Base-by-base conservation (phyloP, 352 stramenopile species). In the Phytopythium litorale region DNA sequence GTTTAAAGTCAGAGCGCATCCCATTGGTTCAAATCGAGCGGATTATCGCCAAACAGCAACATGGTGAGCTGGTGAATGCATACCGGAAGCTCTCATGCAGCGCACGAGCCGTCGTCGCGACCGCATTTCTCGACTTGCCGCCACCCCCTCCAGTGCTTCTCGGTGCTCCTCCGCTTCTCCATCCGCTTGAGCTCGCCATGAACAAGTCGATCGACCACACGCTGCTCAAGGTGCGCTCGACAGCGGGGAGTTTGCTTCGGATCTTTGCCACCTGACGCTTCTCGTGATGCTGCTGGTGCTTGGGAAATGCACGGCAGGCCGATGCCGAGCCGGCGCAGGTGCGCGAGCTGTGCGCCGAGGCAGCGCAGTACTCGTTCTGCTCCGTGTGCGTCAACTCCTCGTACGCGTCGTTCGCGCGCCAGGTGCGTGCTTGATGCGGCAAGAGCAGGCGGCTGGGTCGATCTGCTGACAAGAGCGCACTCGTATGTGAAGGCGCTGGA, bases 361-460 rank as follows among this genome's bases (percentile, higher is more conserved):
- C 87, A 4, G 67, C 66, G 21, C 69, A 88, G 59, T 72, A 91
- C 60, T 69, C 70, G 30, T 96, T 96, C 67, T 79, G 67, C 60
- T 87, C 84, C 7, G 87, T 96, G 50, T 96, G 87, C 49, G 84
- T 96, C 52, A 96, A 96, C 71, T 77, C 73, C 15, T 81, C 78
- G 38, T 93, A 89, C 64, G 81, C 82, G 4, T 69, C 73, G 9
- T 74, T 78, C 43, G 82, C 79, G 19, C 82, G 82, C 49, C 72
- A 89, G 71, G 80, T 88, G 50, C 13, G 50, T 33, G 25, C 25
- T 30, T 40, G 35, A 11, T 11, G 12, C 2, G 19, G 46, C 30
- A 49, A 25, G 0, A 25, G 6, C 6, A 32, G 45, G 21, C n/a
- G 21, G 7, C 7, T 28, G 45, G 9, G 32, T 7, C 49, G 30